A percentile compares a stretch with the other conserved stretches of the same genome.
Evolutionary conservation across 345 rosid genomes (phyloP).

Genomic region (Lepidium aucheri): DNA sequence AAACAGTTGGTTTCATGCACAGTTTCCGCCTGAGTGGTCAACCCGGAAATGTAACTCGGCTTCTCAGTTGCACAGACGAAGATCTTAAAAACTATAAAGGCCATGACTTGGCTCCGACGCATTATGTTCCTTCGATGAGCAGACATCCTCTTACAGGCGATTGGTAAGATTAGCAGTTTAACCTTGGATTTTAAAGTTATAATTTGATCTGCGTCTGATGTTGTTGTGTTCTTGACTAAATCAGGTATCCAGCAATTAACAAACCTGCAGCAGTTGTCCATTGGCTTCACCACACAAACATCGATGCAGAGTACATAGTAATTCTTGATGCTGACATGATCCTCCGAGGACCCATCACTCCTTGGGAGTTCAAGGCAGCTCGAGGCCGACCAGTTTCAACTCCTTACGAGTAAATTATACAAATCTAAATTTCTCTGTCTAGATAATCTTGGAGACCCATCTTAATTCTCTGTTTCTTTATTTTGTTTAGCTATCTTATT

Average conservation of each 20-base stretch:
- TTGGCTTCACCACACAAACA: slow-evolving; percentile 88
- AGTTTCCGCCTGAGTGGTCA: slow-evolving; percentile 87
- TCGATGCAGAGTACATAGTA: slow-evolving; percentile 87
- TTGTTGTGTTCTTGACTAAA: slow-evolving; percentile 12
- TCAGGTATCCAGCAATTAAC: slow-evolving; percentile 98
- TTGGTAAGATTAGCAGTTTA: slow-evolving; percentile 43
- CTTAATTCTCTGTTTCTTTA: background rate
- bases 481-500: slow-evolving; percentile 65
- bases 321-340: slow-evolving; percentile 99
- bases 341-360: slow-evolving; percentile 90
- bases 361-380: slow-evolving; percentile 93
- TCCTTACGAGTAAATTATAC: slow-evolving; percentile 78
- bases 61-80: slow-evolving; percentile 94
- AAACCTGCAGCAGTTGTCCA: slow-evolving; percentile 98
- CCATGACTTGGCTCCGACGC: slow-evolving; percentile 92
- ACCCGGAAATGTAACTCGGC: slow-evolving; percentile 90
- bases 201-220: background rate
- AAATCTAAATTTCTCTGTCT: background rate
- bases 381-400: slow-evolving; percentile 96
- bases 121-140: slow-evolving; percentile 98
- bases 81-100: slow-evolving; percentile 68
- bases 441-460: background rate
- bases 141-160: slow-evolving; percentile 92
- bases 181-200: background rate
- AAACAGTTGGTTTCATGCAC: slow-evolving; percentile 92